These are phyloP conservation scores for Penicillium diatomitis DNA, from an alignment of 495 filamentous ascomycete species.

Conservation along the genomic window DNA sequence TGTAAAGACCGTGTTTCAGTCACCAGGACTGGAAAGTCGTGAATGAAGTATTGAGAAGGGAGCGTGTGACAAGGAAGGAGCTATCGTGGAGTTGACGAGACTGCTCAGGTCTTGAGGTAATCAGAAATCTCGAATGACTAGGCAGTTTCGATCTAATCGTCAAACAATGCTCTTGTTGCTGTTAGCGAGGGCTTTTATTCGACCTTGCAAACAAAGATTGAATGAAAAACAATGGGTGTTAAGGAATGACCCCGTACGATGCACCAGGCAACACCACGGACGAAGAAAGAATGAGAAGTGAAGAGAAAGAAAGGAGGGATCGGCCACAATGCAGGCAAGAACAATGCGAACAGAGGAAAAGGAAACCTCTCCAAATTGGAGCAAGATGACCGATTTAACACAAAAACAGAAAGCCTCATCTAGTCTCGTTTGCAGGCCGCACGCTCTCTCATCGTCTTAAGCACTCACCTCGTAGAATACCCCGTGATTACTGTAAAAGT, in stretches of 20 bases:
- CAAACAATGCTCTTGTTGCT: neutral
- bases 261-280: neutral
- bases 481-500: too few relatives aligned
- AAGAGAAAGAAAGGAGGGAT: neutral
- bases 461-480: too few relatives aligned
- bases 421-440: too few relatives aligned
- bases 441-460: too few relatives aligned
- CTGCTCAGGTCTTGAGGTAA: neutral
- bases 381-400: too few relatives aligned
- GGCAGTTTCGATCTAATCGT: constrained; percentile 5
- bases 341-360: neutral
- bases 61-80: neutral
- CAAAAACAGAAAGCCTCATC: too few relatives aligned
- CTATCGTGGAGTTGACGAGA: neutral
- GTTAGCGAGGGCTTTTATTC: neutral
- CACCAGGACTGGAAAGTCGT: constrained; percentile 20
- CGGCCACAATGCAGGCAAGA: neutral
- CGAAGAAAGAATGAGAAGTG: neutral
- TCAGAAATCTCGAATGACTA: constrained; percentile 8
- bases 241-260: neutral
- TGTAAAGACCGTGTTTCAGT: constrained; percentile 19
- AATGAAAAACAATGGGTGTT: constrained; percentile 1
- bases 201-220: neutral
- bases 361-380: neutral
- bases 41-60: neutral